Evolutionary conservation across 352 stramenopile genomes (phyloP), one percentile per base, ranked within the genome.

Genomic region (Globisporangium canariense): DNA sequence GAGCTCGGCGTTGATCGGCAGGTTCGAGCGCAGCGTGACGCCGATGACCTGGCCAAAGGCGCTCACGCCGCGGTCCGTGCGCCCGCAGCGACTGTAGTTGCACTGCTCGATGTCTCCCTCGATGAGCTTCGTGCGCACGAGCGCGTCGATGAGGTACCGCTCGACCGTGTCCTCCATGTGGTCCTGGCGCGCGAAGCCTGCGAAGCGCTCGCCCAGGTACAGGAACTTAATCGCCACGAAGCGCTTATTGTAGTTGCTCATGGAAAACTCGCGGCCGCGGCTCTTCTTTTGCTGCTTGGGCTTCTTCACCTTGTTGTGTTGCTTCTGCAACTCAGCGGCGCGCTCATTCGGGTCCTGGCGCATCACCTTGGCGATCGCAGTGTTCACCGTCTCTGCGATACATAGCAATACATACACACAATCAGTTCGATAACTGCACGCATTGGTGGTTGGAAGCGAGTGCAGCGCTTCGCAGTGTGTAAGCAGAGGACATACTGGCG

Each of bases 11-110:
- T 83, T 75, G 40, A 71, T 70, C 22, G 87, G 87, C 58, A 96
- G 34, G 59, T 89, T 94, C 2, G 87, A 96, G 34, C 87, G 87
- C 61, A 96, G 65, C 16, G 73, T 80, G 1, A 93, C 65, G 1
- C 69, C 78, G 16, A 96, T 72, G 57, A 94, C 86, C 74, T 96
- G 87, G 3, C 85, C 85, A 57, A 96, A 91, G 1, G 87, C 87
- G 59, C 86, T 97, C 5, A 99, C 98, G 20, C 97, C 97, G 51
- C 89, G 88, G 73, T 99, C 98, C 2, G 98, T 99, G 30, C 98
- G 86, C 4, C 98, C 98, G 68, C 97, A 99, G 32, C 97, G 86
- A 11, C 91, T 98, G 80, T 99, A 99, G 11, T 78, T 72, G 62
- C 75, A 88, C 56, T 76, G 72, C 34, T 93, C 71, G 53, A 93